Evolutionary conservation across 164 flowering plant genomes (phyloP), one percentile per base, ranked within the genome.

Genomic region (Euptelea pleiosperma): DNA sequence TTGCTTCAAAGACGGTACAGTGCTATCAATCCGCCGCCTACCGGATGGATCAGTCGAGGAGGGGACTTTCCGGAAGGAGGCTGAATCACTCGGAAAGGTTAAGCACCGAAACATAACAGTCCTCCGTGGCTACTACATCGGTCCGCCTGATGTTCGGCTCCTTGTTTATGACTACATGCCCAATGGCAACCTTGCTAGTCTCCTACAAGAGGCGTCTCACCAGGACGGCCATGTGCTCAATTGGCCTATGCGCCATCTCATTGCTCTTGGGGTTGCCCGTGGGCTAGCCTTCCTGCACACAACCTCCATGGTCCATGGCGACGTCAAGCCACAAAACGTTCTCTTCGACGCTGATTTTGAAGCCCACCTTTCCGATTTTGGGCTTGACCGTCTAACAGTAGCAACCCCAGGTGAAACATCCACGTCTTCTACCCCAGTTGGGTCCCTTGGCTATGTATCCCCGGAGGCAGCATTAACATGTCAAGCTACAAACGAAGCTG

Each of bases 181-280:
- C 14, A 91, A 91, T 40, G 96, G 98, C 54, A 88, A 88, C 71
- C 77, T 91, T 0, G 84, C 86, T 0, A 88, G 92, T 3, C 82
- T 91, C 19, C 83, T 91, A 22, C 94, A 88, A 69, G 98, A 91
- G 67, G 96, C 98, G 6, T 82, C 96, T 0, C 98, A 88, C 70
- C 94, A 86, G 61, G 98, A 86, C 34, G 98, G 98, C 12, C 93
- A 88, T 40, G 87, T 88, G 21, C 83, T 91, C 14, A 91, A 88
- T 35, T 91, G 98, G 98, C 96, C 98, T 31, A 91, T 91, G 98
- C 89, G 98, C 28, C 97, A 91, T 67, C 78, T 91, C 22, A 88
- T 89, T 10, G 96, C 96, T 0, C 85, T 91, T 0, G 96, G 96
- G 21, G 79, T 91, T 8, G 98, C 94, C 25, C 96, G 96, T 0